A percentile compares a stretch with the other conserved stretches of the same genome.
Evolutionary conservation across 1,284 basidiomycete species (phyloP).

Genomic region (Pyrrhoderma lamaoense): DNA sequence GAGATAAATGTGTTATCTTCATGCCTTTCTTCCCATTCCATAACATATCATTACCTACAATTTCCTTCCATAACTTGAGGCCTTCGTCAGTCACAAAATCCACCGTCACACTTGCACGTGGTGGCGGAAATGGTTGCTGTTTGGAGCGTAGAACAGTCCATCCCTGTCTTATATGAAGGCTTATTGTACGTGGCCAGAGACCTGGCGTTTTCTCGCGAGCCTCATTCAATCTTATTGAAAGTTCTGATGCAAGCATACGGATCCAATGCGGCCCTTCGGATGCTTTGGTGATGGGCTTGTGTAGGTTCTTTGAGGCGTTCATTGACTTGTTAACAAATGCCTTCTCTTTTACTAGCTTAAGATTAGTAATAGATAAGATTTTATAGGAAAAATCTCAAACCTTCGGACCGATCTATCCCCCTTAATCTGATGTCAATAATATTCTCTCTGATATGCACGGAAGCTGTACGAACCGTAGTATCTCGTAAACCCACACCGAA

Average conservation of each 20-base stretch:
- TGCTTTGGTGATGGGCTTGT: slow-evolving; percentile 63
- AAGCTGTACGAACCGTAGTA: slow-evolving; percentile 44
- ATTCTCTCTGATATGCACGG: neutral
- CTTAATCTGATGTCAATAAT: slow-evolving; percentile 32
- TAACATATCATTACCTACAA: slow-evolving; percentile 44
- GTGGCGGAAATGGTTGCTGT: slow-evolving; percentile 81
- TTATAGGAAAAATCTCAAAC: slow-evolving; percentile 34
- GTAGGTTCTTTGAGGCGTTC: slow-evolving; percentile 89
- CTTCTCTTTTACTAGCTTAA: slow-evolving; percentile 75
- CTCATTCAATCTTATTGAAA: slow-evolving; percentile 79
- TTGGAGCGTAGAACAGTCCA: slow-evolving; percentile 43
- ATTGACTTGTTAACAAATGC: slow-evolving; percentile 80
- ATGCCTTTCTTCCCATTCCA: slow-evolving; percentile 34
- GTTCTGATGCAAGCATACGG: slow-evolving; percentile 81
- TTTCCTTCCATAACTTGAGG: slow-evolving; percentile 83
- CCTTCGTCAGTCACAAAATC: slow-evolving; percentile 75
- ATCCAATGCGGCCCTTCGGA: slow-evolving; percentile 86
- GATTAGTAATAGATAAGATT: slow-evolving; percentile 10
- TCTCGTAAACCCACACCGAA: slow-evolving; percentile 88
- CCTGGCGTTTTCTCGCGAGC: slow-evolving; percentile 66
- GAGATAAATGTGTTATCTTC: slow-evolving; percentile 67
- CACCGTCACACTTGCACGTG: slow-evolving; percentile 54
- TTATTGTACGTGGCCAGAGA: slow-evolving; percentile 90
- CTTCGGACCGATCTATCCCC: slow-evolving; percentile 88
- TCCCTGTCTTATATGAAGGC: slow-evolving; percentile 71